phyloP scores from a whole-genome alignment of 73 alveolate species.

The Paramecium sonneborni region DNA sequence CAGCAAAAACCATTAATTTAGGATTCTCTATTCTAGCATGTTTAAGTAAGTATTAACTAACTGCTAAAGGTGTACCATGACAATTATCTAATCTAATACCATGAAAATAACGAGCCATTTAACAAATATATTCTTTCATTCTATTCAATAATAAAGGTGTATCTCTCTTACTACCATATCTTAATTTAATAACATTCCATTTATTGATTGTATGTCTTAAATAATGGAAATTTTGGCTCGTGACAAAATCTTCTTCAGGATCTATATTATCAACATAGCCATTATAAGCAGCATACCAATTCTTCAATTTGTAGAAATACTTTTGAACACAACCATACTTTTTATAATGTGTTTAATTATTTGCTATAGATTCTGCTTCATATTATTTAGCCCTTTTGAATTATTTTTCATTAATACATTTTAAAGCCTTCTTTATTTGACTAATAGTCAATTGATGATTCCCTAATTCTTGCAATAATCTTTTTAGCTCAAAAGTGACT shows the following conservation, averaged over 20 bases:
- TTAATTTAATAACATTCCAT: slow-evolving; percentile 95
- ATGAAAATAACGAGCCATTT: slow-evolving; percentile 89
- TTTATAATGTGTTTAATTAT: slow-evolving; percentile 5
- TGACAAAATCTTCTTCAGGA: slow-evolving; percentile 87
- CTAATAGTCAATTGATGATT: not conserved
- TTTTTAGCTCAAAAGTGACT: not conserved
- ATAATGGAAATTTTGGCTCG: slow-evolving; percentile 89
- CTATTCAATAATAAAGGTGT: slow-evolving; percentile 88
- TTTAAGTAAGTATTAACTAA: slow-evolving; percentile 82
- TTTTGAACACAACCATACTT: not conserved
- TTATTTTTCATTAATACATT: not conserved
- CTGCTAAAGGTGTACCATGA: slow-evolving; percentile 89
- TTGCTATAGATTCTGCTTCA: not conserved
- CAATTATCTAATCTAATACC: slow-evolving; percentile 98
- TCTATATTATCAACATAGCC: not conserved
- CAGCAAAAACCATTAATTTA: slow-evolving; percentile 93
- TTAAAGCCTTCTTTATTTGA: not conserved
- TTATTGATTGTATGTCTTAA: slow-evolving; percentile 84
- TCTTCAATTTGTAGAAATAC: slow-evolving; percentile 5
- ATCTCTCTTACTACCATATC: slow-evolving; percentile 89
- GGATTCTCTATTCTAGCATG: slow-evolving; percentile 90
- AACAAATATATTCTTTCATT: slow-evolving; percentile 88
- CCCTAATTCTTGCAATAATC: not conserved
- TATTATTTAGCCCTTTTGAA: not conserved
- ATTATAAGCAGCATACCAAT: slow-evolving; percentile 57